phyloP scores from a whole-genome alignment of 768 basidiomycete species.

The Lentinula edodes region DNA sequence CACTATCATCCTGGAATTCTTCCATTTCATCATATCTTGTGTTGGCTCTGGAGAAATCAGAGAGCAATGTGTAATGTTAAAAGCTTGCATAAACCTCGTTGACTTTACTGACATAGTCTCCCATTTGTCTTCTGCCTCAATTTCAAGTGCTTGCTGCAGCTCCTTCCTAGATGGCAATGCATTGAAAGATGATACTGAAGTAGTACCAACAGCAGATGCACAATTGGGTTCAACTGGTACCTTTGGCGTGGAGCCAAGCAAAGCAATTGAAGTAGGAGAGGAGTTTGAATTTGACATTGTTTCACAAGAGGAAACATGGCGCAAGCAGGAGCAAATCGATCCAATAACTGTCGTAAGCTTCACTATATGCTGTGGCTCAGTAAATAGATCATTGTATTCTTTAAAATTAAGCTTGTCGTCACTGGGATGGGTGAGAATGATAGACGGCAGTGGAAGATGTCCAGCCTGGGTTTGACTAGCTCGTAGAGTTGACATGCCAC shows the following conservation, averaged over 20 bases:
- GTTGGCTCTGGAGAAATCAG: neutral
- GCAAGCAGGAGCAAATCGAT: neutral
- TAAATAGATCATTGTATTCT: constrained; percentile 51
- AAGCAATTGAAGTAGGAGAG: too few species aligned
- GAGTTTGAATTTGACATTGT: too few species aligned
- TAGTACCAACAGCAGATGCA: neutral
- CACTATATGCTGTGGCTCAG: constrained; percentile 25
- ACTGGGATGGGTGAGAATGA: constrained; percentile 36
- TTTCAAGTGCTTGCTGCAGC: neutral
- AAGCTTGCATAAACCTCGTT: constrained; percentile 2
- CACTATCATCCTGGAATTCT: neutral
- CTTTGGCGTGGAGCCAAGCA: too few species aligned
- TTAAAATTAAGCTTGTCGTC: constrained; percentile 26
- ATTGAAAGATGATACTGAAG: neutral
- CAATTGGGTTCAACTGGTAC: neutral
- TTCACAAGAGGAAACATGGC: too few species aligned
- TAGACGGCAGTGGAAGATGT: constrained; percentile 20
- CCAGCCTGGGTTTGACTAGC: constrained; percentile 19
- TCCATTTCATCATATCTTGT: neutral
- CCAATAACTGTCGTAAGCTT: neutral
- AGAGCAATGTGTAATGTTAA: neutral
- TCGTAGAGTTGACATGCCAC: constrained; percentile 44
- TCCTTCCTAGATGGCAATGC: neutral
- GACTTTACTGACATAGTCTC: constrained; percentile 4
- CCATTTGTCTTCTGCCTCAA: constrained; percentile 4